phyloP scores from a whole-genome alignment of 2,329 filamentous ascomycete genomes.

The Paradendryphiella salina region DNA sequence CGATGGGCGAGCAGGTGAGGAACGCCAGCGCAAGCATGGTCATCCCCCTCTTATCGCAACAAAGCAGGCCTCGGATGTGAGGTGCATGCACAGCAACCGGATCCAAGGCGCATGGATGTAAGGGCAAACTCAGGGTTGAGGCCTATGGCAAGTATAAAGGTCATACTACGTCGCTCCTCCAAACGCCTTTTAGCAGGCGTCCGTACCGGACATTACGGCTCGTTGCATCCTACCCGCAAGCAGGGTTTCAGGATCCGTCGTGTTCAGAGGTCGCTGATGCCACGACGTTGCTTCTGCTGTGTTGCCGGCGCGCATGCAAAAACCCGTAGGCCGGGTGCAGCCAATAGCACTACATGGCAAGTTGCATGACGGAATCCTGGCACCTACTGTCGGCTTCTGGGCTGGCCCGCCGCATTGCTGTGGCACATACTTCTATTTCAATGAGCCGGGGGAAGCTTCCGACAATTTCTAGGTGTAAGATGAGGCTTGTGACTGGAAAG shows the following conservation, averaged over 20 bases:
- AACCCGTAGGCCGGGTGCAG: conserved; percentile 17
- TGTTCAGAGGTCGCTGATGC: conserved; percentile 20
- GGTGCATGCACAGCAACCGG: neutral
- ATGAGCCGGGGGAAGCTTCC: conserved; percentile 7
- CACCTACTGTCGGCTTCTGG: conserved; percentile 10
- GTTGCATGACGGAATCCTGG: conserved; percentile 13
- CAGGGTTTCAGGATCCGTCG: conserved; percentile 15
- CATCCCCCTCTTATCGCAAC: conserved; percentile 3
- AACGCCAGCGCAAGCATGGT: conserved; percentile 1
- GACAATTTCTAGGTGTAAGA: neutral
- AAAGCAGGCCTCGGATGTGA: neutral
- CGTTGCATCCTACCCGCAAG: conserved; percentile 18
- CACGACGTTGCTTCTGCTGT: conserved; percentile 18
- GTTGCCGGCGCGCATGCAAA: conserved; percentile 11
- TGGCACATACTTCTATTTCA: conserved; percentile 1
- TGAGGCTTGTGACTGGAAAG: too few relatives aligned
- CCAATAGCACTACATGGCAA: conserved; percentile 25
- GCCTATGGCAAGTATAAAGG: neutral
- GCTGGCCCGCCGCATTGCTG: conserved; percentile 11
- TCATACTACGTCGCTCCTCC: conserved; percentile 9
- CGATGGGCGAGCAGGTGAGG: neutral
- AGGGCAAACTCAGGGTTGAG: neutral
- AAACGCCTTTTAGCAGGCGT: conserved; percentile 17
- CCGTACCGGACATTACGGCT: conserved; percentile 21
- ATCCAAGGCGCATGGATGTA: neutral